Evolutionary conservation across 1,284 basidiomycete species (phyloP).

Genomic region (Grifola frondosa): DNA sequence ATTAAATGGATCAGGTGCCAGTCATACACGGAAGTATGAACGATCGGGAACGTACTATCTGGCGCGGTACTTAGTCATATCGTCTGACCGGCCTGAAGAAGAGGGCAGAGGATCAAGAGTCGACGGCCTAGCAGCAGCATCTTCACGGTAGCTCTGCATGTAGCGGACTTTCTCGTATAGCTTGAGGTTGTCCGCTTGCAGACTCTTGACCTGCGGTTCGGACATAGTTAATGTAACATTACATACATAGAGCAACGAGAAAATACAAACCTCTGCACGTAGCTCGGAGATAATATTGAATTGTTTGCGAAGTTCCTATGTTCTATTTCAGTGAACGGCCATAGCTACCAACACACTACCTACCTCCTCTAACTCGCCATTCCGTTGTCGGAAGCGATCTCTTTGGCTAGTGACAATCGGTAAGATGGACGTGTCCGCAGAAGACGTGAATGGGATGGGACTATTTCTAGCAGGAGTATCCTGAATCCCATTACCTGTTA

Average conservation of each 20-base stretch:
- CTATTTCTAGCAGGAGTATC: constrained; percentile 49
- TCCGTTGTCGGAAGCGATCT: constrained; percentile 93
- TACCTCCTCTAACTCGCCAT: constrained; percentile 95
- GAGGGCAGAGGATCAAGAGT: constrained; percentile 70
- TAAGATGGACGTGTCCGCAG: constrained; percentile 87
- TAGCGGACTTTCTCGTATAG: constrained; percentile 96
- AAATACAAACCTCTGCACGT: constrained; percentile 75
- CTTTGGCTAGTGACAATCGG: constrained; percentile 97
- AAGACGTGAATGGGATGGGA: constrained; percentile 68
- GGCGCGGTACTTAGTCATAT: constrained; percentile 86
- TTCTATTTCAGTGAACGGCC: not conserved
- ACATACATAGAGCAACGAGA: not conserved
- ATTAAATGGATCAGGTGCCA: not conserved
- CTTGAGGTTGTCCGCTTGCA: constrained; percentile 92
- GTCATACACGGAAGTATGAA: not conserved
- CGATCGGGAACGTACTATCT: constrained; percentile 56
- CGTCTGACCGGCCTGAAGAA: constrained; percentile 49
- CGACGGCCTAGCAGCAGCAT: constrained; percentile 50
- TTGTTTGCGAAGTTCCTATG: constrained; percentile 87
- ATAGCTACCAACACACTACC: constrained; percentile 12
- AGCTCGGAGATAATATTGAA: constrained; percentile 92
- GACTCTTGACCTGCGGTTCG: constrained; percentile 38
- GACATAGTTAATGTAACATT: not conserved
- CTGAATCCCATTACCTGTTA: constrained; percentile 28
- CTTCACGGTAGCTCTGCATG: constrained; percentile 90